phyloP scores from a whole-genome alignment of 306 rosid genomes.

The Vigna hirtella region DNA sequence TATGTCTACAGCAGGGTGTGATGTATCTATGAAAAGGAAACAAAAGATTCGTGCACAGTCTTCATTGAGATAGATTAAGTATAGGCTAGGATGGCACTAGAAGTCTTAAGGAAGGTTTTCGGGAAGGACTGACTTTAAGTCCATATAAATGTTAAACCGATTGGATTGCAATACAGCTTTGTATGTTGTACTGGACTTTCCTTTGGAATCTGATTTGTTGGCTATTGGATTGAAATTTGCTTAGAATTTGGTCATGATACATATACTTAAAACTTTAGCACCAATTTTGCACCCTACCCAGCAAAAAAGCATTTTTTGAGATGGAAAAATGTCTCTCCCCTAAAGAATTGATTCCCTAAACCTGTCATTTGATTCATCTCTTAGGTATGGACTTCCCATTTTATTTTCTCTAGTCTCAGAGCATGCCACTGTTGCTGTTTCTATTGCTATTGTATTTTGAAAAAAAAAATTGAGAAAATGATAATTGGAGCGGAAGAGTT shows the following conservation, averaged over 20 bases:
- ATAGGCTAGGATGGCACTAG: neutral
- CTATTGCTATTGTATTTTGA: neutral
- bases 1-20: slow-evolving; percentile 15
- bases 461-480: no score
- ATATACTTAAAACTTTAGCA: neutral
- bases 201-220: neutral
- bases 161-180: neutral
- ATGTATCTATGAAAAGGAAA: slow-evolving; percentile 25
- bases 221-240: neutral
- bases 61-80: slow-evolving; percentile 6
- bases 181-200: slow-evolving; percentile 7
- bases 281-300: neutral
- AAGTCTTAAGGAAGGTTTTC: slow-evolving; percentile 6
- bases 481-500: no score
- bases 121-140: neutral
- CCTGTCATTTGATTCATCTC: neutral
- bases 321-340: slow-evolving; percentile 3
- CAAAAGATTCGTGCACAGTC: neutral
- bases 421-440: neutral
- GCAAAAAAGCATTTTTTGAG: neutral
- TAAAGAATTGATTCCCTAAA: neutral
- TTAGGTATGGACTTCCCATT: slow-evolving; percentile 1
- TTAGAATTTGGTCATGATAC: neutral
- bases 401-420: neutral
- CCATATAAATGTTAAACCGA: slow-evolving; percentile 8